Percentiles rank a stretch among this genome's conserved stretches.
These are phyloP conservation scores for Leishmania guyanensis DNA, from an alignment of 208 protist genomes.

Conservation along the genomic window DNA sequence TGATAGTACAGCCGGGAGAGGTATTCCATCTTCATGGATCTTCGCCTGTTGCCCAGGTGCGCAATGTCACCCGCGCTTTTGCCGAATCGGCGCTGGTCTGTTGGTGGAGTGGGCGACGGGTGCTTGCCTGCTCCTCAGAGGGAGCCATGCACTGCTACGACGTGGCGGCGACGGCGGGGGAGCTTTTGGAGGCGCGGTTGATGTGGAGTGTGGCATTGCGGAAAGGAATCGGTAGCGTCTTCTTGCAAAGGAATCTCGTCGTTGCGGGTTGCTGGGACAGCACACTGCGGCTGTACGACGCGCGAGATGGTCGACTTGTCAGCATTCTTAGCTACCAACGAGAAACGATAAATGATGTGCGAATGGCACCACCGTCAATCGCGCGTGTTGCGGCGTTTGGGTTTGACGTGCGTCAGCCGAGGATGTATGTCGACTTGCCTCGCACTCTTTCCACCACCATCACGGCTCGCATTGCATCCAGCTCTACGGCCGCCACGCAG, in stretches of 20 bases:
- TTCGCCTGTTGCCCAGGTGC: slow-evolving; percentile 11
- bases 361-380: slow-evolving; percentile 25
- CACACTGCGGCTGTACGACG: slow-evolving; percentile 69
- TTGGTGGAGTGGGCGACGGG: slow-evolving; percentile 41
- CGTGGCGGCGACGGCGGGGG: slow-evolving; percentile 1
- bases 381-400: slow-evolving; percentile 53
- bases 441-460: not conserved
- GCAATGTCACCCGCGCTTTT: slow-evolving; percentile 64
- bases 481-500: not conserved
- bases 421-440: slow-evolving; percentile 29
- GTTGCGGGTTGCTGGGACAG: slow-evolving; percentile 79
- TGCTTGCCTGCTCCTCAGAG: slow-evolving; percentile 70
- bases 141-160: slow-evolving; percentile 73
- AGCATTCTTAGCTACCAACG: slow-evolving; percentile 66
- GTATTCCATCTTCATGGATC: not conserved
- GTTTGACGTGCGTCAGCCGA: slow-evolving; percentile 63
- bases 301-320: slow-evolving; percentile 47
- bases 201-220: slow-evolving; percentile 50
- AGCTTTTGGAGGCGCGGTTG: slow-evolving; percentile 31
- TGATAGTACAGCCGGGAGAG: not conserved
- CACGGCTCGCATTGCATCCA: not conserved
- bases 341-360: slow-evolving; percentile 59
- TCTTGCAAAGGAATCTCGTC: slow-evolving; percentile 50
- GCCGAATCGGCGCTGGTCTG: slow-evolving; percentile 68
- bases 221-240: slow-evolving; percentile 69